Evolutionary conservation across 164 flowering plant genomes (phyloP).

Genomic region (Annona cherimola): DNA sequence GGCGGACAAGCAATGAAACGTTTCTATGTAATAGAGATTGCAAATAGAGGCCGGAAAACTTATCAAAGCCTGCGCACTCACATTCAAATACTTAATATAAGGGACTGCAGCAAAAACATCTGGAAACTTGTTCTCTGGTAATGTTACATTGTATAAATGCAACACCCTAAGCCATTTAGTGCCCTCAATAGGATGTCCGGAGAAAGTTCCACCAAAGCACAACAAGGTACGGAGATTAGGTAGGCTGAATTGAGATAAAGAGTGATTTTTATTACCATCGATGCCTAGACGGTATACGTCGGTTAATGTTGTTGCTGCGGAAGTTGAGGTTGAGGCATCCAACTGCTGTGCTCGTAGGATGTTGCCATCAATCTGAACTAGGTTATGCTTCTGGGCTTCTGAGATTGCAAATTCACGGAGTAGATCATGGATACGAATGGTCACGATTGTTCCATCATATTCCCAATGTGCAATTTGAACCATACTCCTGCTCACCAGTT

Average conservation of each 20-base stretch:
- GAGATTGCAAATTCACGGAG: neutral
- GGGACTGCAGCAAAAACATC: neutral
- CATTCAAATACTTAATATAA: constrained; percentile 7
- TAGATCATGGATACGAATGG: constrained; percentile 4
- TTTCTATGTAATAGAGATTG: neutral
- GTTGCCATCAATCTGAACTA: neutral
- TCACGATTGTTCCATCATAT: neutral
- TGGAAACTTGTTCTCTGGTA: neutral
- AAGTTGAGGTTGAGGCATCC: too few species aligned
- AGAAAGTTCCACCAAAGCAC: neutral
- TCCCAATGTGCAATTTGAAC: constrained; percentile 7
- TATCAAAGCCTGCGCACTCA: neutral
- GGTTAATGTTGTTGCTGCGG: neutral
- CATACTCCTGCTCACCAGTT: constrained; percentile 11
- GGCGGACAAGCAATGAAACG: neutral
- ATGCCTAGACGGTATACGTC: constrained; percentile 1
- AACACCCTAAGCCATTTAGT: constrained; percentile 6
- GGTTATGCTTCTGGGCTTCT: constrained; percentile 3
- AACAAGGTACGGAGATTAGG: neutral
- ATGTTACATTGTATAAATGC: constrained; percentile 1
- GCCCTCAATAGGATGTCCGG: neutral
- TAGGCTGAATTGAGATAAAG: neutral
- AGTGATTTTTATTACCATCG: neutral
- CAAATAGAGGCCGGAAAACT: constrained; percentile 5
- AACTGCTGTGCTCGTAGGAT: too few species aligned